Base-by-base conservation (phyloP, 257 asterid genomes). In the Catharanthus roseus region DNA sequence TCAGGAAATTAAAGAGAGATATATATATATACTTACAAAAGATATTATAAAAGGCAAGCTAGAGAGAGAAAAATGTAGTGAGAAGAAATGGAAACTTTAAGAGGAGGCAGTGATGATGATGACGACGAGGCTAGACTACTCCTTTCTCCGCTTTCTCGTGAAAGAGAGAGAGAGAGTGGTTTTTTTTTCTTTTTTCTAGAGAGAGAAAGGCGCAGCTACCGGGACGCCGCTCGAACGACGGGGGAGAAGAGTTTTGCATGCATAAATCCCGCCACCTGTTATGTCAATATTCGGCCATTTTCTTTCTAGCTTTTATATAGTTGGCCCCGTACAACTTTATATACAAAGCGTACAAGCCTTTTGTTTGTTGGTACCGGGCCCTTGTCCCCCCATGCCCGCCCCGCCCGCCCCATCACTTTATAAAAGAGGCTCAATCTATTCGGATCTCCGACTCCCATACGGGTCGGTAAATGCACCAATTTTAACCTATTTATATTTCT, bases 201-300 rank as follows among this genome's bases (percentile, higher is more conserved):
- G 74, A 77, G 82, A 64, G 72, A 68, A 39, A 62, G n/a, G 78
- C 73, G 80, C 75, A 45, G 72, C 73, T 62, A 77, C 63, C 80
- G 89, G 88, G 75, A 78, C 84, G 87, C 82, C 89, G 86, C 84
- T 76, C 42, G 66, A 78, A n/a, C n/a, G n/a, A 76, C 47, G 38
- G 71, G 79, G 62, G 84, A 29, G 18, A 42, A 16, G 31, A n/a
- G 50, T 77, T 38, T 82, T 80, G 69, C 77, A 75, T 78, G 86
- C 82, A 78, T 55, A 75, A 77, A 82, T 82, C 83, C 89, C 89
- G 95, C 95, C 95, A 84, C 91, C 76, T 87, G 85, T 87, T 75
- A 19, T 38, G 18, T 67, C 29, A 0, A 26, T 12, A 13, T 45
- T 51, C 24, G 45, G 63, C 26, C 24, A 13, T 36, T 61, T 34